A percentile compares a stretch with the other conserved stretches of the same genome.
Conservation (phyloP, 2,329 filamentous ascomycete species). For the Pseudocercospora fuligena region DNA sequence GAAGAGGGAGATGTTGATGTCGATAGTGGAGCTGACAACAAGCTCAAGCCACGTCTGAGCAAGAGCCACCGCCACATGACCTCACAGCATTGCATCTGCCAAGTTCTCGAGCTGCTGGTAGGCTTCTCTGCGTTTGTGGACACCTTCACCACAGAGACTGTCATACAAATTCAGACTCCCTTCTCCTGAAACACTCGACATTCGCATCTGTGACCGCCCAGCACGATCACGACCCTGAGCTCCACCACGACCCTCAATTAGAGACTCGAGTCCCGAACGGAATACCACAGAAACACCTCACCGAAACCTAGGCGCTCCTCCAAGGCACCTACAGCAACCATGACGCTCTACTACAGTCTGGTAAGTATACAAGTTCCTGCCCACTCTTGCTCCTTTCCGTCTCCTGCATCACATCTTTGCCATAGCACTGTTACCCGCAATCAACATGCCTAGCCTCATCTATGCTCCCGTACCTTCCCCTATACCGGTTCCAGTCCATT, state of each 20-base stretch:
- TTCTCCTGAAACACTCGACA: constrained; percentile 14
- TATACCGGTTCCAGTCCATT: not conserved
- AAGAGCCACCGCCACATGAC: constrained; percentile 10
- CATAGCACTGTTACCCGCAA: constrained; percentile 11
- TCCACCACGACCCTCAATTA: not conserved
- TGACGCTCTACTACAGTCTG: constrained; percentile 73
- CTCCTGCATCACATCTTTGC: not conserved
- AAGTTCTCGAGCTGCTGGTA: not conserved
- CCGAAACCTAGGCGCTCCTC: constrained; percentile 15
- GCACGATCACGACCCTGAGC: not conserved
- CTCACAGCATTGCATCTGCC: not conserved
- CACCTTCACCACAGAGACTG: not conserved
- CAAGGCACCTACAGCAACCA: constrained; percentile 48
- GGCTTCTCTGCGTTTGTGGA: not conserved
- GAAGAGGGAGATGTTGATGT: too few species aligned
- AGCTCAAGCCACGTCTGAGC: not conserved
- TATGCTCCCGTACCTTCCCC: constrained; percentile 41
- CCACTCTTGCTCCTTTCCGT: constrained; percentile 14
- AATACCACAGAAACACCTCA: not conserved
- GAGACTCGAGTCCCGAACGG: constrained; percentile 11
- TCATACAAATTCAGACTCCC: not conserved
- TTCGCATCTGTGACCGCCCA: not conserved
- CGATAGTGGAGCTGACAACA: not conserved
- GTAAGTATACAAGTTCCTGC: constrained; percentile 52
- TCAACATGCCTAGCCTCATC: constrained; percentile 43